Evolutionary conservation across 2,329 filamentous ascomycete genomes (phyloP).

Genomic region (Fusarium setosum): DNA sequence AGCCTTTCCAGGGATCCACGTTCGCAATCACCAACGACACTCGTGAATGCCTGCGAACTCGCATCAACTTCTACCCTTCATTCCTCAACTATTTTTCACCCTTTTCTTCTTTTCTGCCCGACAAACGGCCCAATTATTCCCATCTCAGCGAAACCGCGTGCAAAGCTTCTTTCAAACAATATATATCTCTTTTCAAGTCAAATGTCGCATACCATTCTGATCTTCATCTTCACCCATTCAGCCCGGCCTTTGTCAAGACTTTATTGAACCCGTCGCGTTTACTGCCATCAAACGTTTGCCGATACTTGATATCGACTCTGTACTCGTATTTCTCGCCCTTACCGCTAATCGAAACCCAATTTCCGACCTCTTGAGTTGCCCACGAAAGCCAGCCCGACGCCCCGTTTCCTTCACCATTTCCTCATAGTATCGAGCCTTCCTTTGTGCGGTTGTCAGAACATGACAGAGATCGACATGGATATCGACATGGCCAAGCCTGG

Average conservation of each 20-base stretch:
- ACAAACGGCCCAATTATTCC: background rate
- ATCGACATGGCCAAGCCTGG: conserved; percentile 43
- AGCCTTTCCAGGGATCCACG: conserved; percentile 32
- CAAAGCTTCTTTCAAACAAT: background rate
- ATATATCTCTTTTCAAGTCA: conserved; percentile 23
- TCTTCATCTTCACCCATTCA: conserved; percentile 21
- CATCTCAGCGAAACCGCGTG: conserved; percentile 6
- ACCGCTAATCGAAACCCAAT: background rate
- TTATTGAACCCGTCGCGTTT: conserved; percentile 30
- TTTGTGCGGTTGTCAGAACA: conserved; percentile 11
- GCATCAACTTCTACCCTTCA: conserved; percentile 15
- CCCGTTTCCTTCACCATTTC: background rate
- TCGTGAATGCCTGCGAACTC: conserved; percentile 16
- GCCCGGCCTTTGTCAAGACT: conserved; percentile 17
- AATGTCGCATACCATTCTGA: conserved; percentile 41
- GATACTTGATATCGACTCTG: background rate
- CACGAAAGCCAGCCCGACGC: background rate
- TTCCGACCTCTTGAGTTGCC: background rate
- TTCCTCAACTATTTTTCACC: conserved; percentile 2
- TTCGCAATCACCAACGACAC: conserved; percentile 15
- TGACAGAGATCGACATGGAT: conserved; percentile 49
- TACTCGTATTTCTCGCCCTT: background rate
- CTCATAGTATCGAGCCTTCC: background rate
- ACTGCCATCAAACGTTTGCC: conserved; percentile 2
- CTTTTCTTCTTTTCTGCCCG: background rate